Evolutionary conservation across 75 land plant species (phyloP).

Genomic region (Larix kaempferi): DNA sequence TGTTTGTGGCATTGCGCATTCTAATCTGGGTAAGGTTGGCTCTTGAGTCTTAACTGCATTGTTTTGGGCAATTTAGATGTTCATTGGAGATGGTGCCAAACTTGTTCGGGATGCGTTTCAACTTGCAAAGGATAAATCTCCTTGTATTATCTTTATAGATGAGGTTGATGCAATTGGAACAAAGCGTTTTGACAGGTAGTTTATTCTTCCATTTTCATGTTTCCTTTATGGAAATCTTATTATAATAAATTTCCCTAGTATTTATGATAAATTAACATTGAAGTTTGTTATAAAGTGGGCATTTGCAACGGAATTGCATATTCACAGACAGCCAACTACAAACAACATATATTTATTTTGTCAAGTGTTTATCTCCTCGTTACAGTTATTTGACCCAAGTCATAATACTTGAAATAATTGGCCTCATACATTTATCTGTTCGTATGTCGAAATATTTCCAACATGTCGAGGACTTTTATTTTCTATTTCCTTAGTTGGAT

Average conservation of each 20-base stretch:
- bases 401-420: no score
- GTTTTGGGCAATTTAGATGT: constrained; percentile 60
- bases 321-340: background rate
- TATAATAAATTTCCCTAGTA: background rate
- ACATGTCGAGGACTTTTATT: no score
- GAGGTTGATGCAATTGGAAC: constrained; percentile 99
- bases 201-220: background rate
- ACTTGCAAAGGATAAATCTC: constrained; percentile 97
- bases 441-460: no score
- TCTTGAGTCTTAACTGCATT: no score
- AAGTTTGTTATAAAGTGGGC: background rate
- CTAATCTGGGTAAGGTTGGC: no score
- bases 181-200: constrained; percentile 97
- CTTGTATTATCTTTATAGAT: constrained; percentile 98
- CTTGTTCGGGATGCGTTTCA: constrained; percentile 99
- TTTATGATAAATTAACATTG: background rate
- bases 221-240: background rate
- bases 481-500: no score
- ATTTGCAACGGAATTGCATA: background rate
- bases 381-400: no score
- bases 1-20: no score
- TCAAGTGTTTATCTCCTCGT: no score
- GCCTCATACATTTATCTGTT: no score
- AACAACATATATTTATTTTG: no score
- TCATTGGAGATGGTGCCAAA: constrained; percentile 99